A percentile compares a stretch with the other conserved stretches of the same genome.
Evolutionary conservation across 176 grass and related monocot species (phyloP).

Genomic region (Phoenix dactylifera): DNA sequence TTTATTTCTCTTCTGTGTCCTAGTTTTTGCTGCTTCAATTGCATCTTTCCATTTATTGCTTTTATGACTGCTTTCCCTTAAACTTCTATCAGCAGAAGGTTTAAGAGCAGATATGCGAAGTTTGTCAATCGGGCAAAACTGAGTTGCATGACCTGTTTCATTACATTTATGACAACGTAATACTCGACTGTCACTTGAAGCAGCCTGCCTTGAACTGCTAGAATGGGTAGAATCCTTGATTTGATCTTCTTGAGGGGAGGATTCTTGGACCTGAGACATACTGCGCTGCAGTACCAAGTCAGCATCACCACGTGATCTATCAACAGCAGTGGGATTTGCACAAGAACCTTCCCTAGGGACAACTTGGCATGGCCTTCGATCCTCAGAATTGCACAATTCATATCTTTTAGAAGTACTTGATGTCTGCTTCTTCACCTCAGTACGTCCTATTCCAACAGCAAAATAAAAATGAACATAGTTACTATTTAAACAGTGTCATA

Average conservation of each 20-base stretch:
- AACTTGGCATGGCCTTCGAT: slow-evolving; percentile 12
- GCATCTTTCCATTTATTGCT: slow-evolving; percentile 28
- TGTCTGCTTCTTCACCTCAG: slow-evolving; percentile 52
- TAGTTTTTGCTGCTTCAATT: slow-evolving; percentile 13
- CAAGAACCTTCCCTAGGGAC: slow-evolving; percentile 23
- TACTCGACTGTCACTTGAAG: slow-evolving; percentile 20
- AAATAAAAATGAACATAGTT: slow-evolving; percentile 24
- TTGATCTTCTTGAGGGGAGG: slow-evolving; percentile 33
- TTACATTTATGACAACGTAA: slow-evolving; percentile 62
- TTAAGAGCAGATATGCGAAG: slow-evolving; percentile 42
- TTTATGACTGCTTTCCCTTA: slow-evolving; percentile 39
- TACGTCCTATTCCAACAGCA: slow-evolving; percentile 29
- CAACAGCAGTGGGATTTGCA: background rate
- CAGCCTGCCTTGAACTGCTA: slow-evolving; percentile 25
- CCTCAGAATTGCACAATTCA: slow-evolving; percentile 18
- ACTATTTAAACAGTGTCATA: slow-evolving; percentile 13
- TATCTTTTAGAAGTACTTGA: slow-evolving; percentile 27
- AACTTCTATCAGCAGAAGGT: slow-evolving; percentile 38
- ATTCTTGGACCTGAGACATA: slow-evolving; percentile 26
- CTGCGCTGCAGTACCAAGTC: slow-evolving; percentile 24
- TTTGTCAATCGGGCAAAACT: slow-evolving; percentile 54
- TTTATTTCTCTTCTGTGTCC: slow-evolving; percentile 20
- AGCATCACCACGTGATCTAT: slow-evolving; percentile 37
- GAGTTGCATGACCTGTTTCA: slow-evolving; percentile 58
- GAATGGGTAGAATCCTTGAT: slow-evolving; percentile 25